phyloP scores from a whole-genome alignment of 768 basidiomycete species.

The Tricholoma flavovirens region DNA sequence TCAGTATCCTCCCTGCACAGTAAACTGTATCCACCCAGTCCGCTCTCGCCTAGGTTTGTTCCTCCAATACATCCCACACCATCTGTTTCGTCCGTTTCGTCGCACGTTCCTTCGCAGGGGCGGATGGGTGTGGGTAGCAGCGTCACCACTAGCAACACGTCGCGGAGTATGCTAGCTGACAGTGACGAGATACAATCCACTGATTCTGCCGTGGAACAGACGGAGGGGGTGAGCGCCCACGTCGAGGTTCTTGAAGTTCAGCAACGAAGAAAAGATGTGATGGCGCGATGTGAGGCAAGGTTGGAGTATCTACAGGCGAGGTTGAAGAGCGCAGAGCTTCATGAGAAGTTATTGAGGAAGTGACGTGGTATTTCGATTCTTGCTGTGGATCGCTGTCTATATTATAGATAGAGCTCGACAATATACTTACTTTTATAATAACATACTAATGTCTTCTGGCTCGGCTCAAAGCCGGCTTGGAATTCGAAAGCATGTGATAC shows the following conservation, averaged over 20 bases:
- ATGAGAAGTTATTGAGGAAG: conserved; percentile 38
- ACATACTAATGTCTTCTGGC: too few relatives aligned
- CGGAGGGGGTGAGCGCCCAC: conserved; percentile 28
- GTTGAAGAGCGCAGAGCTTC: conserved; percentile 70
- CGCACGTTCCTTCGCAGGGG: conserved; percentile 26
- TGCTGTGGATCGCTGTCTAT: too few relatives aligned
- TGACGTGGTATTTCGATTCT: neutral
- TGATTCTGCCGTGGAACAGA: conserved; percentile 8
- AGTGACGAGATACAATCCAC: conserved; percentile 12
- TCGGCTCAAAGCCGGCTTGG: too few relatives aligned
- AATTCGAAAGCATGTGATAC: neutral
- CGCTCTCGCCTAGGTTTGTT: conserved; percentile 24
- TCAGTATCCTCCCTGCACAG: conserved; percentile 30
- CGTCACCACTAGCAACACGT: conserved; percentile 18
- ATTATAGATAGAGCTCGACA: too few relatives aligned
- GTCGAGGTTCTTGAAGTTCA: conserved; percentile 59
- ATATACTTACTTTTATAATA: too few relatives aligned
- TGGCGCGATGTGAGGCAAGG: conserved; percentile 61
- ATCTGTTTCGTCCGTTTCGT: conserved; percentile 51
- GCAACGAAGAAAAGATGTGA: conserved; percentile 58
- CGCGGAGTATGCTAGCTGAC: conserved; percentile 29
- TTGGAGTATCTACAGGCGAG: conserved; percentile 71
- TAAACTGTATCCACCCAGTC: conserved; percentile 22
- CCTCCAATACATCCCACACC: conserved; percentile 36
- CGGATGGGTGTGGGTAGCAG: conserved; percentile 34